Percentiles rank a stretch among this genome's conserved stretches.
These are phyloP conservation scores for Dianthus caryophyllus DNA, from an alignment of 148 eudicot species.

Conservation along the genomic window DNA sequence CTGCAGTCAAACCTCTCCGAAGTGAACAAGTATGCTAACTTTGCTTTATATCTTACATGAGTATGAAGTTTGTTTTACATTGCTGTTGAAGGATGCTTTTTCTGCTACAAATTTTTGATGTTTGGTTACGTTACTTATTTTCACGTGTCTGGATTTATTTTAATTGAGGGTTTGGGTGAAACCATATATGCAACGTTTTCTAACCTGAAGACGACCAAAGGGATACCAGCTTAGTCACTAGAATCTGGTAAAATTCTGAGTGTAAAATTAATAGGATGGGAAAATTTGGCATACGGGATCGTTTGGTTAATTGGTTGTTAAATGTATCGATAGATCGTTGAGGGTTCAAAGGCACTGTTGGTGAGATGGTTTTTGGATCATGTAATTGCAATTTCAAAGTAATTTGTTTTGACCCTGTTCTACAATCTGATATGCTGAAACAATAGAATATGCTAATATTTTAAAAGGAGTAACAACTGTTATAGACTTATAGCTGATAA, in stretches of 20 bases:
- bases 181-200: background rate
- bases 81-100: background rate
- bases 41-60: constrained; percentile 1
- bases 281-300: no score
- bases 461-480: no score
- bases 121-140: background rate
- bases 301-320: no score
- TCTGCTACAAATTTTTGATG: background rate
- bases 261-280: no score
- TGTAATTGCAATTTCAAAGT: no score
- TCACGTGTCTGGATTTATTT: background rate
- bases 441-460: background rate
- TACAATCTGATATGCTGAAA: background rate
- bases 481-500: no score
- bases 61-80: no score
- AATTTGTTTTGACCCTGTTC: background rate
- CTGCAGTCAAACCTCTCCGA: constrained; percentile 65
- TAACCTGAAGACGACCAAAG: background rate
- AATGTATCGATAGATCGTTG: no score
- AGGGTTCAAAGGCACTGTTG: no score
- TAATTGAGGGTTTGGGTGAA: background rate
- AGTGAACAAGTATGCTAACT: constrained; percentile 71
- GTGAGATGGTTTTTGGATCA: no score
- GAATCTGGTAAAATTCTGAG: no score
- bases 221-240: no score